Evolutionary conservation across 371 early-diverging fungal species (phyloP).

Genomic region (Mortierella sp.): DNA sequence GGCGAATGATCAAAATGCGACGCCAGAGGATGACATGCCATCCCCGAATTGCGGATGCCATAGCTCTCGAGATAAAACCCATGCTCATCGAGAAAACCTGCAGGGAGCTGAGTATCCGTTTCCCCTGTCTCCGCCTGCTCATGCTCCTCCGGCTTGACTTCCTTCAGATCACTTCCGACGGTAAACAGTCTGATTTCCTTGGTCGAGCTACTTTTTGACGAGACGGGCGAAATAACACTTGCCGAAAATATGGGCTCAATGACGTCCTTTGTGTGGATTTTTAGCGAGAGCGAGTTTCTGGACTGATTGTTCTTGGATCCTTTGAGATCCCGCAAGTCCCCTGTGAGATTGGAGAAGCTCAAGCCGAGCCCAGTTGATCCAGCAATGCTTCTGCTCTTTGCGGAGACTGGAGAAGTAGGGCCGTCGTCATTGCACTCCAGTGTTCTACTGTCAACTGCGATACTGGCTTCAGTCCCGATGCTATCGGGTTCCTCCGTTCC

Average conservation of each 20-base stretch:
- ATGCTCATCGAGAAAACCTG: conserved; percentile 31
- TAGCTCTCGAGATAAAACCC: conserved; percentile 20
- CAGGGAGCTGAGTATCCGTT: background rate
- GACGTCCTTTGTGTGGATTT: conserved; percentile 18
- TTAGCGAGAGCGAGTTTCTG: conserved; percentile 9
- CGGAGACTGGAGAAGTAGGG: too few relatives aligned
- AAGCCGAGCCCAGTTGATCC: conserved; percentile 1
- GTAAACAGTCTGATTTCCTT: conserved; percentile 33
- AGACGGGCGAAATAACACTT: background rate
- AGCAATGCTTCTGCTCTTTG: too few relatives aligned
- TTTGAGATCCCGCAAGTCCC: background rate
- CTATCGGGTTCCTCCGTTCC: background rate
- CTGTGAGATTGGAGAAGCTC: conserved; percentile 9
- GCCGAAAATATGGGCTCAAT: background rate
- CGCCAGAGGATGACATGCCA: conserved; percentile 12
- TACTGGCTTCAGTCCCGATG: too few relatives aligned
- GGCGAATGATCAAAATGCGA: conserved; percentile 43
- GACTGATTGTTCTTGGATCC: conserved; percentile 2
- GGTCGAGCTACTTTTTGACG: conserved; percentile 11
- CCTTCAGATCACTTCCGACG: conserved; percentile 9
- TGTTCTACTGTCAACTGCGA: too few relatives aligned
- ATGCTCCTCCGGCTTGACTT: background rate
- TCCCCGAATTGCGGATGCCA: background rate
- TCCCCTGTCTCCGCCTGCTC: background rate
- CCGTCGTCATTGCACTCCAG: too few relatives aligned